Base-by-base conservation (phyloP, 345 rosid genomes). In the Brassica incana region DNA sequence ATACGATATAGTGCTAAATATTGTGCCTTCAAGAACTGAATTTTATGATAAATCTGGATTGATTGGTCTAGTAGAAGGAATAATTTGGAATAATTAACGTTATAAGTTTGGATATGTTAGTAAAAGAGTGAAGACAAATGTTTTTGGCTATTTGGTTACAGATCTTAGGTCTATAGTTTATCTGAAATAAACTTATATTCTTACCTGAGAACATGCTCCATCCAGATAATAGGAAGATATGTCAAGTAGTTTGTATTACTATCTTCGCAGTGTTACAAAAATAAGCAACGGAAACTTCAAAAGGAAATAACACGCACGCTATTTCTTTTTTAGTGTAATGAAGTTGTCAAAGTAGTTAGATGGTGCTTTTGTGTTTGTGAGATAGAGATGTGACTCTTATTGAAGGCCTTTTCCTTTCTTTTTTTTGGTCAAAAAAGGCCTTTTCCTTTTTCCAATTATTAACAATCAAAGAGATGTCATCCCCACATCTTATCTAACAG, bases 311-410 rank as follows among this genome's bases (percentile, higher is more conserved):
- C 69, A 68, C n/a, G 32, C 33, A 74, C 59, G 66, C 74, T 5
- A 68, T 74, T 79, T 36, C 66, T 74, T 67, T 79, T 68, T 79
- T 74, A 62, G 75, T 79, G 82, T 74, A 74, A 79, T 35, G 78
- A 80, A 62, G 78, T 80, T 80, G 75, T 80, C 78, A 74, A 80
- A 69, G 83, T 80, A 38, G 83, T 74, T 80, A 74, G 66, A 80
- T 69, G 29, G 83, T 52, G 82, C 9, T 79, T 74, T 79, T 69
- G 70, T 79, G 78, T 79, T 69, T 2, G 20, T 15, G 61, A 30
- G 63, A 54, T 58, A 78, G 48, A 65, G 64, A 62, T 62, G 18
- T 4, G 15, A 35, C 65, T 61, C 65, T 61, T 61, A 61, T 25
- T 61, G 25, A 60, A 74, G 63, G 62, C 27, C 66, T 45, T 60